phyloP scores from a whole-genome alignment of 1,284 basidiomycete genomes.

The Malassezia psittaci region DNA sequence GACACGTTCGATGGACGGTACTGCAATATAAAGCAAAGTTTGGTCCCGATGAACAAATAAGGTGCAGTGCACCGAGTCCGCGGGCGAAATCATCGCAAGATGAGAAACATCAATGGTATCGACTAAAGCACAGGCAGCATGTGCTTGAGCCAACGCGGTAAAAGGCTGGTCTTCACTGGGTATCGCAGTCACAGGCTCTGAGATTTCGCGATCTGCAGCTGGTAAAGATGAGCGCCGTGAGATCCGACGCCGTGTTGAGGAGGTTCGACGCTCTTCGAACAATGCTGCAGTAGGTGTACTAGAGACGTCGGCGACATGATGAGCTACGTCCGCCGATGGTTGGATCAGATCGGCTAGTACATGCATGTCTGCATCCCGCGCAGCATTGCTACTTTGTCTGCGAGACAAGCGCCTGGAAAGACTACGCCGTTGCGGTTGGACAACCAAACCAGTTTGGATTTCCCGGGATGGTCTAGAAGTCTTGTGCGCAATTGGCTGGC shows the following conservation, averaged over 20 bases:
- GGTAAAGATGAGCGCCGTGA: background rate
- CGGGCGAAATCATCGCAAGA: background rate
- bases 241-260: background rate
- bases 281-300: conserved; percentile 2
- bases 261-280: background rate
- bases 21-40: background rate
- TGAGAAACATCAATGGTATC: conserved; percentile 23
- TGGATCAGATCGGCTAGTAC: background rate
- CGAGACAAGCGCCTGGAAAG: background rate
- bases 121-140: conserved; percentile 26
- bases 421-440: conserved; percentile 1
- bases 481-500: conserved; percentile 16
- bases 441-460: background rate
- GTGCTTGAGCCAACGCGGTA: conserved; percentile 28
- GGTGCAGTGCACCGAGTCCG: background rate
- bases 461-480: background rate
- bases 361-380: background rate
- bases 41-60: background rate
- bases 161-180: conserved; percentile 13
- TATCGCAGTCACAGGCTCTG: background rate
- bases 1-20: background rate
- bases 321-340: background rate
- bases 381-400: conserved; percentile 3
- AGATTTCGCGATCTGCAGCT: background rate
- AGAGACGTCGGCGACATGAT: too few species aligned